Evolutionary conservation across 805 yeast species (phyloP).

Genomic region (Lipomyces sp.): DNA sequence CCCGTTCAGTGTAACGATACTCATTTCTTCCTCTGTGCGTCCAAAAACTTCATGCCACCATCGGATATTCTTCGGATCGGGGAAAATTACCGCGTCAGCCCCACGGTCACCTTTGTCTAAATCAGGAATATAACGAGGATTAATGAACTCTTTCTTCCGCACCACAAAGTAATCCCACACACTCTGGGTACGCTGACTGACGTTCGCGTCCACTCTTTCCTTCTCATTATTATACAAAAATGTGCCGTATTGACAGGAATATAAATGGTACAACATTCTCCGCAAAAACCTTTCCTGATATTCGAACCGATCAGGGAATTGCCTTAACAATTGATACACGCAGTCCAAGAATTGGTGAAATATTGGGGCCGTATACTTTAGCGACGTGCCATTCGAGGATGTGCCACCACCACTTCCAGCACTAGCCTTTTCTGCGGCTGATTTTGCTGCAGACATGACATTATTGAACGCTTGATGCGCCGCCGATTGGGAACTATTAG

Average conservation of each 20-base stretch:
- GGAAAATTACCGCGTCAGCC: slow-evolving; percentile 56
- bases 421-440: slow-evolving; percentile 28
- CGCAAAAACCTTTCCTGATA: slow-evolving; percentile 87
- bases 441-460: slow-evolving; percentile 52
- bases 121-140: slow-evolving; percentile 50
- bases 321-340: slow-evolving; percentile 75
- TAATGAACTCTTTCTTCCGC: slow-evolving; percentile 69
- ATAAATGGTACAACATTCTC: slow-evolving; percentile 81
- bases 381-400: slow-evolving; percentile 19
- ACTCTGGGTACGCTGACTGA: slow-evolving; percentile 62
- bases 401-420: slow-evolving; percentile 17
- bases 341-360: slow-evolving; percentile 94
- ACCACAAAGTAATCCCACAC: slow-evolving; percentile 95
- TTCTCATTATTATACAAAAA: slow-evolving; percentile 77
- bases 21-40: slow-evolving; percentile 70
- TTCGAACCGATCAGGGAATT: slow-evolving; percentile 76
- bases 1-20: slow-evolving; percentile 40
- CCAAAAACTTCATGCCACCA: slow-evolving; percentile 94
- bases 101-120: slow-evolving; percentile 40
- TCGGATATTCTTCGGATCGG: slow-evolving; percentile 63
- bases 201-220: slow-evolving; percentile 56
- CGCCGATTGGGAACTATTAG: slow-evolving; percentile 43
- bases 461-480: slow-evolving; percentile 54
- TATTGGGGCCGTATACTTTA: slow-evolving; percentile 78
- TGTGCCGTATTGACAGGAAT: slow-evolving; percentile 94